Evolutionary conservation across 1,284 basidiomycete species (phyloP), one percentile per base, ranked within the genome.

Genomic region (Lentinula novae-zelandiae): DNA sequence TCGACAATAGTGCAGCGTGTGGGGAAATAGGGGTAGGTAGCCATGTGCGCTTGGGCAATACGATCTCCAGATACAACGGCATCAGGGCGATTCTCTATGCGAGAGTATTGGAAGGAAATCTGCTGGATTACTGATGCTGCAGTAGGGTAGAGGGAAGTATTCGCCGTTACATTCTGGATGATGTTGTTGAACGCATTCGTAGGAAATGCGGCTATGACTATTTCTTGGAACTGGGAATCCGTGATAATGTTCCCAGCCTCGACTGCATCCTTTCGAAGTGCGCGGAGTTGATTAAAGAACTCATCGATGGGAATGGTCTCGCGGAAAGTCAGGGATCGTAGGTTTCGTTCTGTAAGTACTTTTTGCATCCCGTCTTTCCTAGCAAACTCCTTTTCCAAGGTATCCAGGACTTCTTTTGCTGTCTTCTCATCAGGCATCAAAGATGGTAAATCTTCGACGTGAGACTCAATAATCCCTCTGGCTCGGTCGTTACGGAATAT

Each of bases 231-330:
- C 0, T 39, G 38, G 0, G 22, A n/a, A 17, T 61, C 60, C 3
- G 22, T n/a, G 38, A 50, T 46, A 9, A 3, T 13, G 20, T 55
- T 56, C 13, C 60, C 60, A 1, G 42, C 53, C 6, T 61, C 60
- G 36, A 49, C 57, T 33, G 60, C 60, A 15, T 52, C 34, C 15
- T 57, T 61, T n/a, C 60, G 1, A 33, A 52, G 31, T 3, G 36
- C 48, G 1, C 50, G 13, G 0, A 61, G 8, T 5, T 51, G 20
- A n/a, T 36, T 40, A 34, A 60, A 49, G 42, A 60, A 55, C 8
- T 38, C 34, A 2, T 60, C 53, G 0, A 55, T 12, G 2, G 53
- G 46, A 1, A 55, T 53, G 22, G 5, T 34, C 36, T 55, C 53
- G 9, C 31, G 10, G 4, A 27, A 60, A 12, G 20, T 3, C 27